phyloP scores from a whole-genome alignment of 768 basidiomycete genomes.

The Sarcodon aspratus region DNA sequence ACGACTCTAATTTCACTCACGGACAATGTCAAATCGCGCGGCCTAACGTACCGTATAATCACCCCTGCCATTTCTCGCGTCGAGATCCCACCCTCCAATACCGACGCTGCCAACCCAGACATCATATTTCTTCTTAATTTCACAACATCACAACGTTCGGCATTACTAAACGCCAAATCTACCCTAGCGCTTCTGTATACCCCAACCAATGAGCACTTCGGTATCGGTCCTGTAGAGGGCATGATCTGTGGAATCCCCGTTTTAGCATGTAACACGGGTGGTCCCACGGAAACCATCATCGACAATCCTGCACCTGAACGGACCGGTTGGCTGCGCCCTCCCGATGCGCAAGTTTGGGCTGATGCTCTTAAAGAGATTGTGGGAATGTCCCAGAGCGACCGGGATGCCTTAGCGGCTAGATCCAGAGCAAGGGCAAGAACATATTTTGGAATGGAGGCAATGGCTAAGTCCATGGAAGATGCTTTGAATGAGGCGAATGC shows the following conservation, averaged over 20 bases:
- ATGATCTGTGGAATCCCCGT: slow-evolving; percentile 91
- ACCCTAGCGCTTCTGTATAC: slow-evolving; percentile 84
- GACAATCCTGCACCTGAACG: slow-evolving; percentile 25
- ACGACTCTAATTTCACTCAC: slow-evolving; percentile 54
- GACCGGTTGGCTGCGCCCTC: slow-evolving; percentile 71
- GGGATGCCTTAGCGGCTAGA: slow-evolving; percentile 36
- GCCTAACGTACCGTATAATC: slow-evolving; percentile 48
- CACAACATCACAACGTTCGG: slow-evolving; percentile 71
- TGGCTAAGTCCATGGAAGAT: slow-evolving; percentile 48
- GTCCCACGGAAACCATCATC: slow-evolving; percentile 84
- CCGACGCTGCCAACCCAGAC: slow-evolving; percentile 33
- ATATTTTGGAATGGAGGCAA: slow-evolving; percentile 69
- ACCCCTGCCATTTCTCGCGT: slow-evolving; percentile 32
- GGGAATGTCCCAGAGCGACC: slow-evolving; percentile 25
- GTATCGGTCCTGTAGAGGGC: slow-evolving; percentile 90
- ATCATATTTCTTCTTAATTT: slow-evolving; percentile 91
- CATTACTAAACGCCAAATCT: slow-evolving; percentile 54
- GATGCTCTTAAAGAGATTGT: slow-evolving; percentile 53
- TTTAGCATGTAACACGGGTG: slow-evolving; percentile 77
- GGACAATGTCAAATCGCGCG: slow-evolving; percentile 37
- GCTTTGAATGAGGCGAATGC: slow-evolving; percentile 41
- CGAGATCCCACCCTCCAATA: slow-evolving; percentile 29
- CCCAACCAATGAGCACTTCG: slow-evolving; percentile 92
- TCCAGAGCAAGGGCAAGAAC: slow-evolving; percentile 51
- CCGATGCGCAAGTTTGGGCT: slow-evolving; percentile 61